These are phyloP conservation scores for Periconia sp. DNA, from an alignment of 2,329 filamentous ascomycete species.

Conservation along the genomic window DNA sequence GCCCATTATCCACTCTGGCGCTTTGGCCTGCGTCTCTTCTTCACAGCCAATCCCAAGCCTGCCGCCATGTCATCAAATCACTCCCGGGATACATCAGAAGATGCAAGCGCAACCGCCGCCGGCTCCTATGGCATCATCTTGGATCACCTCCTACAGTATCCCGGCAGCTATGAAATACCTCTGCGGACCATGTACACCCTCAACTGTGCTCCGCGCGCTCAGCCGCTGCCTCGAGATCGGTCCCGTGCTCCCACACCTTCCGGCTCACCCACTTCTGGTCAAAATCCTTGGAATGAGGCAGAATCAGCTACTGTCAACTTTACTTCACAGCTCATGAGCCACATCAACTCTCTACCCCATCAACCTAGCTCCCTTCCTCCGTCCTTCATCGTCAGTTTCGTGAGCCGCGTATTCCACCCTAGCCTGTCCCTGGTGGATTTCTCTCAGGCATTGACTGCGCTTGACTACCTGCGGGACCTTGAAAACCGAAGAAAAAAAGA, in stretches of 20 bases:
- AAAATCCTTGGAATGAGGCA: slow-evolving; percentile 36
- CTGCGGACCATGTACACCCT: slow-evolving; percentile 69
- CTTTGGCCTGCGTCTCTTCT: not conserved
- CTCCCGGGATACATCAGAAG: slow-evolving; percentile 42
- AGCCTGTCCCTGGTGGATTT: slow-evolving; percentile 64
- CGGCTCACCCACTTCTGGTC: slow-evolving; percentile 30
- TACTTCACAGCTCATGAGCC: slow-evolving; percentile 54
- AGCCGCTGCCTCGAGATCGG: slow-evolving; percentile 35
- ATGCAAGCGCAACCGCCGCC: slow-evolving; percentile 32
- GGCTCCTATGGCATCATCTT: slow-evolving; percentile 38
- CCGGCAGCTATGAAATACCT: slow-evolving; percentile 65
- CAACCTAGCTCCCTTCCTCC: slow-evolving; percentile 65
- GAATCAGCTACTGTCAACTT: slow-evolving; percentile 49
- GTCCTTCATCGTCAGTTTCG: slow-evolving; percentile 63
- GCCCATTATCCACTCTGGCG: slow-evolving; percentile 1
- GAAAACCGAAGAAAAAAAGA: slow-evolving; percentile 63
- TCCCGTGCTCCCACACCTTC: slow-evolving; percentile 39
- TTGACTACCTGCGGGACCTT: slow-evolving; percentile 67
- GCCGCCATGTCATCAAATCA: slow-evolving; percentile 36
- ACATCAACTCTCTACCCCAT: slow-evolving; percentile 60
- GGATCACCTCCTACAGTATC: slow-evolving; percentile 58
- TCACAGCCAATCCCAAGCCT: not conserved
- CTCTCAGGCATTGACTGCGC: slow-evolving; percentile 63
- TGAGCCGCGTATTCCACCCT: slow-evolving; percentile 60
- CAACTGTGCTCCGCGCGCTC: slow-evolving; percentile 60